Evolutionary conservation across 805 yeast species (phyloP).

Genomic region (Jamesozyma rosinii): DNA sequence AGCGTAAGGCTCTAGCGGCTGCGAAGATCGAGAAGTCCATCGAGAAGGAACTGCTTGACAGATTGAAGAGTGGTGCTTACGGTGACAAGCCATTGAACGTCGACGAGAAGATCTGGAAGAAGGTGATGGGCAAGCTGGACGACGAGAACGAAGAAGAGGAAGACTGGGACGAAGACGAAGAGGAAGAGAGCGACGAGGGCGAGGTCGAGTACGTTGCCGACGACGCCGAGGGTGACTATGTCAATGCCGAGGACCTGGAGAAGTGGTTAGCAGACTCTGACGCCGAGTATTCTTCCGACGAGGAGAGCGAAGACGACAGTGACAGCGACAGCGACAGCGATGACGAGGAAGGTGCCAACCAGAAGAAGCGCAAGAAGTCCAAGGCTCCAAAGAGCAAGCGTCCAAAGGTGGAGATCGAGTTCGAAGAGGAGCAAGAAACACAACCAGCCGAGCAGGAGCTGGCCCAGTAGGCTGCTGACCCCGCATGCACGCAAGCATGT

Average conservation of each 20-base stretch:
- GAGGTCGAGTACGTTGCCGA: constrained; percentile 85
- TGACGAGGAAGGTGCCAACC: constrained; percentile 31
- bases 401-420: constrained; percentile 73
- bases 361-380: constrained; percentile 32
- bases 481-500: no score
- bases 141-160: constrained; percentile 49
- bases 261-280: constrained; percentile 67
- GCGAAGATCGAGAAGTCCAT: constrained; percentile 95
- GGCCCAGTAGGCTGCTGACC: constrained; percentile 22
- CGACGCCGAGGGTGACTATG: constrained; percentile 81
- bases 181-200: constrained; percentile 51
- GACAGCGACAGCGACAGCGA: constrained; percentile 32
- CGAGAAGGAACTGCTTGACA: constrained; percentile 87
- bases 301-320: constrained; percentile 10
- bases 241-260: constrained; percentile 87
- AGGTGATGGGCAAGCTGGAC: constrained; percentile 77
- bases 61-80: constrained; percentile 95
- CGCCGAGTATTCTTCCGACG: constrained; percentile 27
- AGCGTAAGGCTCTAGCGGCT: constrained; percentile 91
- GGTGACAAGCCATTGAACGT: constrained; percentile 97
- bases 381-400: constrained; percentile 41
- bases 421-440: constrained; percentile 55
- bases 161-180: constrained; percentile 42
- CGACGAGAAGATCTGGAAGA: constrained; percentile 92
- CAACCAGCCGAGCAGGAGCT: constrained; percentile 26